These are phyloP conservation scores for Anthoceros angustus DNA, from an alignment of 225 moss, liverwort and hornwort genomes.

Conservation along the genomic window DNA sequence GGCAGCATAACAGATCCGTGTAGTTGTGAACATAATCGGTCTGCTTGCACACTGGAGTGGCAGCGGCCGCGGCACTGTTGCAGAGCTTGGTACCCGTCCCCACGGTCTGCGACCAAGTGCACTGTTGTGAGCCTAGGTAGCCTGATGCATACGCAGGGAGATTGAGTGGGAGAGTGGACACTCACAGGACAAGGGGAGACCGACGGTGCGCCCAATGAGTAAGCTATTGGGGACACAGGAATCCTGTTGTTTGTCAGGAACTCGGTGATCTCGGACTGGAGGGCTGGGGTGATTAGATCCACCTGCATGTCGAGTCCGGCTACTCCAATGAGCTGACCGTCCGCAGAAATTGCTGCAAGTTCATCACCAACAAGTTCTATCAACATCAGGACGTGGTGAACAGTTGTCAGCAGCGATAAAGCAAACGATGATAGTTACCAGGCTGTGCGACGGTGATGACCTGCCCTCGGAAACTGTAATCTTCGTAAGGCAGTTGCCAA, in stretches of 20 bases:
- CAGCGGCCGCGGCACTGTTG: background rate
- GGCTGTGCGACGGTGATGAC: slow-evolving; percentile 7
- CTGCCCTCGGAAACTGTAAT: slow-evolving; percentile 19
- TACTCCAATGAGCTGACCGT: background rate
- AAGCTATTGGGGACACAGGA: background rate
- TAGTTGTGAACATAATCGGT: background rate
- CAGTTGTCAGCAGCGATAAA: too few relatives aligned
- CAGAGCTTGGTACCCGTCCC: background rate
- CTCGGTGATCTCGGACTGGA: background rate
- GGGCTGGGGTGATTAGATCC: background rate
- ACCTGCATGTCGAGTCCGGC: background rate
- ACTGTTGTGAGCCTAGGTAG: background rate
- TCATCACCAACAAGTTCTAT: background rate
- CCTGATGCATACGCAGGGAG: background rate
- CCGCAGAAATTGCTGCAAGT: background rate
- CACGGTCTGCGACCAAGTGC: background rate
- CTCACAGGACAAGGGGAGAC: background rate
- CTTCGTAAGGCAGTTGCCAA: slow-evolving; percentile 19
- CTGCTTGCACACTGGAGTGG: background rate
- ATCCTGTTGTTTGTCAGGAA: background rate
- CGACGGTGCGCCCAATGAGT: background rate
- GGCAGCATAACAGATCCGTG: background rate
- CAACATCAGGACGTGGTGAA: background rate
- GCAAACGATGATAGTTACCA: background rate
- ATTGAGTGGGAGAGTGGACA: background rate